Base-by-base conservation (phyloP, 805 yeast species). In the Starmerella asiatica region DNA sequence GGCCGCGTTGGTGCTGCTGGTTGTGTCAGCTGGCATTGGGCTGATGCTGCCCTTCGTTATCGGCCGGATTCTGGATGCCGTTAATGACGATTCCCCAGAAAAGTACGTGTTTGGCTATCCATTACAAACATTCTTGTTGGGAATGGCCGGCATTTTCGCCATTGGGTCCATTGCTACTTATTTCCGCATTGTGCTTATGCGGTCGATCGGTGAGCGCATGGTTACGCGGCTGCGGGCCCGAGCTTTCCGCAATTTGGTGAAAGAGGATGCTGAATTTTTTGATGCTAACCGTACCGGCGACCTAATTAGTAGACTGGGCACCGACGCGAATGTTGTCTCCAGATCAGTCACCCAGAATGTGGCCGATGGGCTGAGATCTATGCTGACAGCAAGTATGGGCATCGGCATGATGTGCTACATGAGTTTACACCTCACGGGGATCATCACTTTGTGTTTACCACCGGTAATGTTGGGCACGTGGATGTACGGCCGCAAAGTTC, bases 211-310 rank as follows among this genome's bases (percentile, higher is more conserved):
- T 38, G 97, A 88, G 58, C 69, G 81, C 46, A 64, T 88, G 28
- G 93, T 86, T 45, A 88, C 94, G 7, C 69, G 91, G 43, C 61
- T 88, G 46, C 69, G 97, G 51, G 69, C 88, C 8, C 68, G 82
- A 40, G 73, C 88, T 28, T 73, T 84, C 58, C 73, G 73, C 53
- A 81, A 79, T 35, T 73, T 88, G 14, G 66, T 88, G 40, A 74
- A 75, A 34, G 95, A 86, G 56, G 95, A 86, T 57, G 76, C 93
- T 3, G 79, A 80, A 48, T 88, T 88, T 53, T 75, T 86, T 61
- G 97, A 88, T 54, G 75, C 75, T 24, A 85, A 91, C 43, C 74
- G 86, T 47, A 84, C 85, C 8, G 97, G 97, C 30, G 97, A 88
- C 56, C 65, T 88, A 52, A 84, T 88, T 32, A 83, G 94, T 4